These are phyloP conservation scores for Silybum marianum DNA, from an alignment of 129 eudicot genomes.

Conservation along the genomic window DNA sequence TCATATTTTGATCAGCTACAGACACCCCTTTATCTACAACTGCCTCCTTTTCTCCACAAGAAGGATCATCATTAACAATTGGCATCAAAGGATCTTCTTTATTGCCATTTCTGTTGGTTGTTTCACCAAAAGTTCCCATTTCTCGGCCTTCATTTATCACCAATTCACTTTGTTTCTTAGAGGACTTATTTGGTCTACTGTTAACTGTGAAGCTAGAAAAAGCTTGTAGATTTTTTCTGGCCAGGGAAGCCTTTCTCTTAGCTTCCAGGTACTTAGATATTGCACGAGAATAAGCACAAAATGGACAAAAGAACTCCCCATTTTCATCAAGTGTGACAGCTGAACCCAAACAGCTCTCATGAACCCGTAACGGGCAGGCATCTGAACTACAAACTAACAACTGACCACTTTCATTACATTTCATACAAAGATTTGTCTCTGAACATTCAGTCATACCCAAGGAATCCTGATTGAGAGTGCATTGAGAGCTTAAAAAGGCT, in stretches of 20 bases:
- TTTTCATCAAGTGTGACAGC: constrained; percentile 48
- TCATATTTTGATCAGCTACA: background rate
- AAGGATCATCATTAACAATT: constrained; percentile 17
- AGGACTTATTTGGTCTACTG: constrained; percentile 6
- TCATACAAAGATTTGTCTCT: constrained; percentile 58
- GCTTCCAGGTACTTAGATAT: constrained; percentile 52
- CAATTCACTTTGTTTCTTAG: constrained; percentile 14
- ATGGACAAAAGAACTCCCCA: constrained; percentile 68
- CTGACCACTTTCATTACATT: constrained; percentile 62
- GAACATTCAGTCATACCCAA: constrained; percentile 39
- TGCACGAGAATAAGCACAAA: constrained; percentile 76
- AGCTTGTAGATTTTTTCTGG: constrained; percentile 56
- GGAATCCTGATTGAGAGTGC: constrained; percentile 45
- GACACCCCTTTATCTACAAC: background rate
- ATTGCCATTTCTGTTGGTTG: constrained; percentile 18
- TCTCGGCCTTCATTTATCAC: constrained; percentile 24
- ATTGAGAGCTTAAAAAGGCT: constrained; percentile 49
- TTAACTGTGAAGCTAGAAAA: constrained; percentile 40
- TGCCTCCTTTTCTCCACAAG: constrained; percentile 12
- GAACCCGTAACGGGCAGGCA: constrained; percentile 63
- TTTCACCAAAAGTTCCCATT: constrained; percentile 24
- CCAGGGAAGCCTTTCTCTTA: constrained; percentile 49
- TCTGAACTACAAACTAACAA: constrained; percentile 61
- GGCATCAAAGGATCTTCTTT: constrained; percentile 31
- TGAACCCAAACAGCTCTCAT: constrained; percentile 65